phyloP scores from a whole-genome alignment of 129 eudicot species.

The Oenanthe sinensis region DNA sequence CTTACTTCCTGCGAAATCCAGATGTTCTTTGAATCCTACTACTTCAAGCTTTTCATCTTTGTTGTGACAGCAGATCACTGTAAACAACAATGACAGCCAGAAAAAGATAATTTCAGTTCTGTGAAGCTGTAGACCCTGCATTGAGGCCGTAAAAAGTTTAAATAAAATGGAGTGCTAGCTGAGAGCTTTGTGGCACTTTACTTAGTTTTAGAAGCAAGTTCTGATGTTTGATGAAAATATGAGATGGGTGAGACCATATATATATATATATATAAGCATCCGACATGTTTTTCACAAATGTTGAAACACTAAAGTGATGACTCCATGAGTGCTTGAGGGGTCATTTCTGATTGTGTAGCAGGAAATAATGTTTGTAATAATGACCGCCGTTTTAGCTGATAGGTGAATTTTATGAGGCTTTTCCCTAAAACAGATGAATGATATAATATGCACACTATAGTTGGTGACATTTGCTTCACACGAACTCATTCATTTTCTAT shows the following conservation, averaged over 20 bases:
- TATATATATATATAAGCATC: background rate
- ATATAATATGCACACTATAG: background rate
- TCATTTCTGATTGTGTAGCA: background rate
- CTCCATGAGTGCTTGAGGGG: background rate
- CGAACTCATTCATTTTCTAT: background rate
- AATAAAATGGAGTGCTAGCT: background rate
- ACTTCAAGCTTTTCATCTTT: slow-evolving; percentile 13
- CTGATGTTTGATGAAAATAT: background rate
- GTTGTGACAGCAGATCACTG: slow-evolving; percentile 11
- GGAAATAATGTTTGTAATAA: background rate
- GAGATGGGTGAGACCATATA: background rate
- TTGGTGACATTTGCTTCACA: background rate
- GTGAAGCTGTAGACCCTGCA: background rate
- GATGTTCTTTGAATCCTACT: slow-evolving; percentile 15
- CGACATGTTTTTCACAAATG: background rate
- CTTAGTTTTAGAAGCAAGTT: background rate
- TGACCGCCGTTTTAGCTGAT: background rate
- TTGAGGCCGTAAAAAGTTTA: background rate
- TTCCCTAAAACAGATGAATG: background rate
- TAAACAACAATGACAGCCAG: slow-evolving; percentile 8
- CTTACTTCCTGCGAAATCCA: slow-evolving; percentile 2
- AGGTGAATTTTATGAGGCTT: background rate
- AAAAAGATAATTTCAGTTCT: slow-evolving; percentile 1
- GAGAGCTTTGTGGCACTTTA: background rate
- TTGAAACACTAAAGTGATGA: background rate